Conservation (phyloP, 257 asterid species). For the Petunia secreta region DNA sequence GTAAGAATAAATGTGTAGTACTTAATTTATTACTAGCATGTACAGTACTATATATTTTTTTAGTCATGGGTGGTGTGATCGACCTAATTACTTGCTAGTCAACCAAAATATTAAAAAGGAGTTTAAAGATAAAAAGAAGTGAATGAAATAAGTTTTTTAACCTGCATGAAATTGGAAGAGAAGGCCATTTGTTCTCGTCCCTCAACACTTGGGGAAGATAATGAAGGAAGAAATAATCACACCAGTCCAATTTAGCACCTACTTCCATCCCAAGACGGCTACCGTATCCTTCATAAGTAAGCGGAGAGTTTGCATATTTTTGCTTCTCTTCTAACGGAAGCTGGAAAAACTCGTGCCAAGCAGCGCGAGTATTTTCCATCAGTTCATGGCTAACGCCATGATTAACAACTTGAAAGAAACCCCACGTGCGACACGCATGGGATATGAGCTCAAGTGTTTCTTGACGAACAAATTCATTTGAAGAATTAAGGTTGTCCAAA, state of each 20-base stretch:
- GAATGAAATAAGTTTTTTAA: not conserved
- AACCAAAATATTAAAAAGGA: no score
- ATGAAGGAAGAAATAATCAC: conserved; percentile 80
- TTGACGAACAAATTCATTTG: conserved; percentile 33
- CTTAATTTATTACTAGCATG: no score
- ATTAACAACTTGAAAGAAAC: conserved; percentile 86
- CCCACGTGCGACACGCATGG: conserved; percentile 83
- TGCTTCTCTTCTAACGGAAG: conserved; percentile 75
- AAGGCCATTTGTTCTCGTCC: conserved; percentile 82
- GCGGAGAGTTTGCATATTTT: conserved; percentile 63
- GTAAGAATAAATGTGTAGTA: no score
- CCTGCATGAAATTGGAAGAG: conserved; percentile 44
- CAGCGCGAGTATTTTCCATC: conserved; percentile 50
- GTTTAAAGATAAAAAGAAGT: no score
- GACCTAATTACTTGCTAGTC: no score
- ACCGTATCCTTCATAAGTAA: conserved; percentile 87
- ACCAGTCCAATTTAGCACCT: conserved; percentile 79
- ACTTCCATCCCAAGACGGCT: conserved; percentile 78
- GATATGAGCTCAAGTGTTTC: conserved; percentile 40
- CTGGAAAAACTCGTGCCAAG: conserved; percentile 73
- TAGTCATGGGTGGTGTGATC: no score
- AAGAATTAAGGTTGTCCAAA: conserved; percentile 52
- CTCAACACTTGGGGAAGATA: conserved; percentile 53
- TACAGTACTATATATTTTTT: no score
- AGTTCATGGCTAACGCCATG: conserved; percentile 66